Evolutionary conservation across 2,329 filamentous ascomycete genomes (phyloP), one percentile per base, ranked within the genome.

Genomic region (Botryosphaeria agaves): DNA sequence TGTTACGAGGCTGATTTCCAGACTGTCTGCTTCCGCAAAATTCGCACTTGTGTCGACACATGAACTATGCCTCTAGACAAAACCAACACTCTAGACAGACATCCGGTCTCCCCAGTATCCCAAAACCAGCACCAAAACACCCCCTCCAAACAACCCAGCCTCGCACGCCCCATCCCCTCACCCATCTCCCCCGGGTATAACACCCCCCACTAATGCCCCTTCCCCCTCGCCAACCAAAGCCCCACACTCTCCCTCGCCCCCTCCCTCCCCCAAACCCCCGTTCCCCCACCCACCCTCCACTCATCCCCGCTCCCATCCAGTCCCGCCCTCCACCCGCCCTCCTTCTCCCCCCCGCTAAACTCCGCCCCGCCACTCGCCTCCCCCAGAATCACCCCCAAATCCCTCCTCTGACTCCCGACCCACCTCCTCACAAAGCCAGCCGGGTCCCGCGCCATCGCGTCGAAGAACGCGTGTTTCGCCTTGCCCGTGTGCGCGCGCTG

Each of bases 331-430:
- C 57, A 9, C 53, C 56, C 21, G 62, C 61, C 32, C 74, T 66
- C 30, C 72, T 69, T 12, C 21, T 23, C 21, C 21, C 4, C 21
- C 9, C 21, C 21, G 9, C 12, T 9, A 9, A 23, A 11, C 9
- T 12, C 21, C 21, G 9, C 9, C 21, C 21, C 21, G 4, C 9
- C 21, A 12, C 9, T 17, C 2, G 76, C 73, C 54, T 94, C 85
- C 34, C 84, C 87, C 37, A 89, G 66, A 28, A 94, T 76, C 5
- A 89, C 73, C 46, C 92, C 84, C 20, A 94, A 62, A 50, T 95
- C 87, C 29, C 85, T 68, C 56, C 84, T 84, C 59, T 98, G 89
- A 11, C 78, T 87, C 45, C 76, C 83, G 31, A 92, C 64, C 89
- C 89, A 98, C 46, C 80, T 73, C 39, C 71, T 74, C 36, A 94